Evolutionary conservation across 208 protist genomes (phyloP).

Genomic region (Trypanosomatidae sp.): DNA sequence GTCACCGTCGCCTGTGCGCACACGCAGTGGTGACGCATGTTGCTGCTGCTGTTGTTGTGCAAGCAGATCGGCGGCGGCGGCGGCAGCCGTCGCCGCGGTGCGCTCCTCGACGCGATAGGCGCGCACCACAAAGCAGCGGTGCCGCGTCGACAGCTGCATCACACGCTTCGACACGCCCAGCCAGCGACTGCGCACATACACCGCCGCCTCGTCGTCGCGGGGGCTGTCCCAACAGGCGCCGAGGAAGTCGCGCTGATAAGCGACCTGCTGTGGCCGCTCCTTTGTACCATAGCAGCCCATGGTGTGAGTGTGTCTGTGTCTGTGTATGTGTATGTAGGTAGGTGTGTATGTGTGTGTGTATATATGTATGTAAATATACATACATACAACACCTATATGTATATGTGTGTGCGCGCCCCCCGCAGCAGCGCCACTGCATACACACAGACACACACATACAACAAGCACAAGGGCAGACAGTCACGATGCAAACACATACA

Average conservation of each 20-base stretch:
- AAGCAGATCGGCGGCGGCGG: too few relatives aligned
- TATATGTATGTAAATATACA: not conserved
- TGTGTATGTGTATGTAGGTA: slow-evolving; percentile 1
- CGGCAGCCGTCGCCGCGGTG: too few relatives aligned
- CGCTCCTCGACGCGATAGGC: slow-evolving; percentile 10
- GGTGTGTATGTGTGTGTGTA: not conserved
- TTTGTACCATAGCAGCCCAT: slow-evolving; percentile 20
- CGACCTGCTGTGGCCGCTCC: slow-evolving; percentile 21
- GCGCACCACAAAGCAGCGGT: slow-evolving; percentile 30
- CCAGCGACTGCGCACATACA: slow-evolving; percentile 30
- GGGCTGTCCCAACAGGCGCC: slow-evolving; percentile 35
- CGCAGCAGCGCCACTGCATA: too few relatives aligned
- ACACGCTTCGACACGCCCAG: slow-evolving; percentile 25
- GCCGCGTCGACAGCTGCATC: slow-evolving; percentile 27
- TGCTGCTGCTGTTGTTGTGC: too few relatives aligned
- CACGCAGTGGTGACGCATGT: too few relatives aligned
- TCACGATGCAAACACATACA: too few relatives aligned
- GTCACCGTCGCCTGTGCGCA: too few relatives aligned
- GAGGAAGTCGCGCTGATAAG: slow-evolving; percentile 41
- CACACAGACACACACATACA: too few relatives aligned
- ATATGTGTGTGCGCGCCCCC: too few relatives aligned
- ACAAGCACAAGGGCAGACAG: too few relatives aligned
- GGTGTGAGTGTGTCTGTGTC: not conserved
- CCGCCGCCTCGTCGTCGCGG: slow-evolving; percentile 14
- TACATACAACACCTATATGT: not conserved